A percentile compares a stretch with the other conserved stretches of the same genome.
phyloP scores from a whole-genome alignment of 371 early-diverging fungal species.

The Zancudomyces culisetae region DNA sequence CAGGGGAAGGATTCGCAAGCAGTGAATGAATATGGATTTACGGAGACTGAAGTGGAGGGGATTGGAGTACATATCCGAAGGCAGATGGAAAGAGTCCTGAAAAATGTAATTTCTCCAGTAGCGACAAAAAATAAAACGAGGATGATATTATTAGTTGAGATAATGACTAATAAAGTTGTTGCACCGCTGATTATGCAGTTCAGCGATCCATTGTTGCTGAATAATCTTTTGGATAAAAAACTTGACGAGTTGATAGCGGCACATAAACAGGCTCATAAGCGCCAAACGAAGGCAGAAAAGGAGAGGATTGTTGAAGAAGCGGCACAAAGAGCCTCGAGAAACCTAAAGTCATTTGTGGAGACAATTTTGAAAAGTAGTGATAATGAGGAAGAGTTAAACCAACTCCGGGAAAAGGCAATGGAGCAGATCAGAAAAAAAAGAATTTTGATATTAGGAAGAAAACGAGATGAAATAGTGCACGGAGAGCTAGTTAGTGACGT shows the following conservation, averaged over 20 bases:
- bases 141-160: conserved; percentile 45
- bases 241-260: conserved; percentile 13
- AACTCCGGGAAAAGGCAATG: conserved; percentile 45
- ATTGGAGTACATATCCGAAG: conserved; percentile 42
- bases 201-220: conserved; percentile 71
- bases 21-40: conserved; percentile 16
- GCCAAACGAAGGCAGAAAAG: conserved; percentile 8
- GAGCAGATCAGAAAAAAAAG: conserved; percentile 56
- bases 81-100: conserved; percentile 38
- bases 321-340: conserved; percentile 16
- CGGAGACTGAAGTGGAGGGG: not conserved
- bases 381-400: conserved; percentile 38
- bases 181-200: conserved; percentile 47
- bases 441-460: conserved; percentile 31
- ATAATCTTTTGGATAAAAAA: conserved; percentile 41
- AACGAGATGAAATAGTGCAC: conserved; percentile 51
- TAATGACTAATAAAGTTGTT: conserved; percentile 45
- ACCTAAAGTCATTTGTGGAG: conserved; percentile 52
- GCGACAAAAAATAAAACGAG: conserved; percentile 37
- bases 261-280: conserved; percentile 9
- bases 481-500: conserved; percentile 63
- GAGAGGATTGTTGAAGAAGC: conserved; percentile 5
- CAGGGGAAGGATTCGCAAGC: conserved; percentile 30
- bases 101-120: conserved; percentile 30
- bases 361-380: conserved; percentile 55